These are phyloP conservation scores for Keqinozyma sinolaborantium DNA, from an alignment of 1,139 yeast genomes.

Conservation along the genomic window DNA sequence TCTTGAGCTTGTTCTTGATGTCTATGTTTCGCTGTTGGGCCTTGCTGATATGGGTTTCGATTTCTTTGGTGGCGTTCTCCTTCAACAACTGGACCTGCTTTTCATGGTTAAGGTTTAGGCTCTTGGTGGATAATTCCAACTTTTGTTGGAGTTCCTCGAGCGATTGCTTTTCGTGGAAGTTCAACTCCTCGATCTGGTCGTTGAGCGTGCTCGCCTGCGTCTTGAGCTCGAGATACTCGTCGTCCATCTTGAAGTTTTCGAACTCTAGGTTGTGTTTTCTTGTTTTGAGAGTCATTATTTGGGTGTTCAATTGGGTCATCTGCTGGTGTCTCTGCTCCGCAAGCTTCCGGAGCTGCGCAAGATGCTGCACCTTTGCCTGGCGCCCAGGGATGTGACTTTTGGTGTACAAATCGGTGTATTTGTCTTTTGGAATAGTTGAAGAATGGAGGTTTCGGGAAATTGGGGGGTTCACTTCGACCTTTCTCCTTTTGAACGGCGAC, in stretches of 20 bases:
- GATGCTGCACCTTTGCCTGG: constrained; percentile 9
- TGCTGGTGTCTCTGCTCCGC: constrained; percentile 10
- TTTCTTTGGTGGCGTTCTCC: constrained; percentile 27
- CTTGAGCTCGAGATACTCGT: constrained; percentile 21
- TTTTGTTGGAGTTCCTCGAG: constrained; percentile 27
- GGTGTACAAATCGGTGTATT: constrained; percentile 1
- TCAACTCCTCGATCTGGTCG: constrained; percentile 27
- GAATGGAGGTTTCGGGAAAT: no score
- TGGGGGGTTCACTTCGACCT: no score
- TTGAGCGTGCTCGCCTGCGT: constrained; percentile 15
- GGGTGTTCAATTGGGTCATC: constrained; percentile 14
- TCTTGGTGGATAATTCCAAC: constrained; percentile 29
- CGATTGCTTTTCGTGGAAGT: constrained; percentile 23
- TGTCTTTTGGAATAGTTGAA: no score
- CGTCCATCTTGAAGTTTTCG: constrained; percentile 38
- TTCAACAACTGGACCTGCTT: constrained; percentile 32
- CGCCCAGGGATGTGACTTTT: constrained; percentile 12
- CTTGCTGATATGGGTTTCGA: constrained; percentile 28
- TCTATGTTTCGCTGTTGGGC: constrained; percentile 7
- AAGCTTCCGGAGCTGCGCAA: constrained; percentile 7
- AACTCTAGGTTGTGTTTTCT: constrained; percentile 33
- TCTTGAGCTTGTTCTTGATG: constrained; percentile 3
- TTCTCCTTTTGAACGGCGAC: not conserved
- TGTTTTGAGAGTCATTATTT: constrained; percentile 30
- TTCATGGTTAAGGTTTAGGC: constrained; percentile 31